A percentile compares a stretch with the other conserved stretches of the same genome.
Evolutionary conservation across 129 eudicot species (phyloP).

Genomic region (Dittrichia graveolens): DNA sequence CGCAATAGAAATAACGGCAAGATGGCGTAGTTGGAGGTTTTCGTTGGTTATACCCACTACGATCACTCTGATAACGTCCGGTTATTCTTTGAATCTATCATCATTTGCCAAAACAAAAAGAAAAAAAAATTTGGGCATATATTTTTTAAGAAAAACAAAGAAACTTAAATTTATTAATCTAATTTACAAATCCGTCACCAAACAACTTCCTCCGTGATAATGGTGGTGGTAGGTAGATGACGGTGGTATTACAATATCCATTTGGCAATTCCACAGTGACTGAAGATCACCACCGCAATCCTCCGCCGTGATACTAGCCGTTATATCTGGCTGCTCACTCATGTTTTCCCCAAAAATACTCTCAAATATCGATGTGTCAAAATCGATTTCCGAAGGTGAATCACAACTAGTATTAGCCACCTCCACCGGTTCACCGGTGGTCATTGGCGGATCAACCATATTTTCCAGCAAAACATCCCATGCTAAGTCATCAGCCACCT

Average conservation of each 20-base stretch:
- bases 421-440: constrained; percentile 2
- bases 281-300: constrained; percentile 14
- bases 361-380: constrained; percentile 28
- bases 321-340: constrained; percentile 7
- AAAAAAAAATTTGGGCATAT: neutral
- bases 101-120: too few species aligned
- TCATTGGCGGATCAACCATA: constrained; percentile 15
- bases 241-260: constrained; percentile 27
- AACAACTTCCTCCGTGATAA: constrained; percentile 33
- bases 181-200: constrained; percentile 17
- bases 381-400: constrained; percentile 23
- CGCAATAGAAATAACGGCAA: too few species aligned
- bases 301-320: constrained; percentile 11
- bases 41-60: too few species aligned
- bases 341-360: constrained; percentile 17
- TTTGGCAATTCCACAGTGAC: constrained; percentile 26
- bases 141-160: neutral
- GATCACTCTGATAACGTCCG: too few species aligned
- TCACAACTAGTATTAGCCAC: neutral
- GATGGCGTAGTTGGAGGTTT: too few species aligned
- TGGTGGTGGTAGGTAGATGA: constrained; percentile 24
- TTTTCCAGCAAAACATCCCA: constrained; percentile 27
- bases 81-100: too few species aligned
- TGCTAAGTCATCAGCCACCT: constrained; percentile 18
- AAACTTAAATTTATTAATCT: neutral